These are phyloP conservation scores for Epithemia pelagica DNA, from an alignment of 108 stramenopile genomes.

Conservation along the genomic window DNA sequence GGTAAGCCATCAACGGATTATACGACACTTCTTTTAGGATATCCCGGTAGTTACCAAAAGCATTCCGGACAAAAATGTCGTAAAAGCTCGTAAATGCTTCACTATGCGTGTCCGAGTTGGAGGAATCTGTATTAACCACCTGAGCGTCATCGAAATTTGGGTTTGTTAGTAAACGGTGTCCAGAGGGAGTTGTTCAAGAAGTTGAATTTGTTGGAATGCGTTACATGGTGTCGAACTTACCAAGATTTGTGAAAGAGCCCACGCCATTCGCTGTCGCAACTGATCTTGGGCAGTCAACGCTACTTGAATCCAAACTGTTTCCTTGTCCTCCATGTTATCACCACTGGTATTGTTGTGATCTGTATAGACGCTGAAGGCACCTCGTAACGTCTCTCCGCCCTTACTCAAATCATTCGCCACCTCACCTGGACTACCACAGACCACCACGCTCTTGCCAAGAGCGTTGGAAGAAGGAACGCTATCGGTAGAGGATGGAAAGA, in stretches of 20 bases:
- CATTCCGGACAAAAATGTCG: slow-evolving; percentile 70
- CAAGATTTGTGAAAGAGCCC: slow-evolving; percentile 61
- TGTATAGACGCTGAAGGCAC: slow-evolving; percentile 8
- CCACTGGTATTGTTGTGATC: slow-evolving; percentile 17
- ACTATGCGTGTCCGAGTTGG: neutral
- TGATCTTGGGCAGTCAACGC: slow-evolving; percentile 41
- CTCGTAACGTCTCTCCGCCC: slow-evolving; percentile 20
- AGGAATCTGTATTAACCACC: slow-evolving; percentile 1
- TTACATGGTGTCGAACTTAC: no score
- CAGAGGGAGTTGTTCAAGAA: no score
- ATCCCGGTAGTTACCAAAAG: slow-evolving; percentile 74
- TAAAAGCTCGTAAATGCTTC: slow-evolving; percentile 38
- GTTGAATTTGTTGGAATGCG: no score
- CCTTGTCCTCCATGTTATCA: slow-evolving; percentile 12
- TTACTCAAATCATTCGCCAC: slow-evolving; percentile 44
- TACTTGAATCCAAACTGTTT: slow-evolving; percentile 26
- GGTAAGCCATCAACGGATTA: slow-evolving; percentile 61
- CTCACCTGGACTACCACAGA: slow-evolving; percentile 49
- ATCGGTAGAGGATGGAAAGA: slow-evolving; percentile 17
- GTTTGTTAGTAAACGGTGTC: no score
- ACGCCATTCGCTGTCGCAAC: slow-evolving; percentile 73
- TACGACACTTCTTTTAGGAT: slow-evolving; percentile 61
- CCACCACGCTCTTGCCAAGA: slow-evolving; percentile 7
- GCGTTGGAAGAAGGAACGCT: neutral
- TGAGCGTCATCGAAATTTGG: no score